These are phyloP conservation scores for Bipolaris bicolor DNA, from an alignment of 2,329 filamentous ascomycete genomes.

Conservation along the genomic window DNA sequence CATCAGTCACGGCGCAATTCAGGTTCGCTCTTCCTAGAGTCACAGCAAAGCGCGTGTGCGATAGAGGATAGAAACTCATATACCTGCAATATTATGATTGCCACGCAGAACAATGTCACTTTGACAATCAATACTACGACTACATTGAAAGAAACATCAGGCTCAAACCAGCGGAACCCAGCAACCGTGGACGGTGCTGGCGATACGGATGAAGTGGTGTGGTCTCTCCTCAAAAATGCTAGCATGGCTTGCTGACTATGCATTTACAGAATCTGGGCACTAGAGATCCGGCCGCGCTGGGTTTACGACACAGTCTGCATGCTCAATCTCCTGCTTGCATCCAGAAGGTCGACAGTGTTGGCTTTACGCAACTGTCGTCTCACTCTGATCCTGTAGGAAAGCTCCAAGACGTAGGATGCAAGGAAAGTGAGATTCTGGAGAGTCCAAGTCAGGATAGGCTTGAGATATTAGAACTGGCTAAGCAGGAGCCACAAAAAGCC, in stretches of 20 bases:
- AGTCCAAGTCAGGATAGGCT: slow-evolving; percentile 5
- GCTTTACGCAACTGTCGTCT: slow-evolving; percentile 1
- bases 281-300: slow-evolving; percentile 5
- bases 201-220: slow-evolving; percentile 10
- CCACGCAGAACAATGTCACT: slow-evolving; percentile 5
- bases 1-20: slow-evolving; percentile 3
- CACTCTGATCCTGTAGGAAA: slow-evolving; percentile 1
- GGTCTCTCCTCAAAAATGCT: slow-evolving; percentile 8
- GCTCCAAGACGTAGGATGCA: slow-evolving; percentile 3
- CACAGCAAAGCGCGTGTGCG: slow-evolving; percentile 6
- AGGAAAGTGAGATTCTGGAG: slow-evolving; percentile 5
- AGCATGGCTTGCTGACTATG: slow-evolving; percentile 9
- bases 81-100: slow-evolving; percentile 2
- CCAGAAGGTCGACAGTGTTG: slow-evolving; percentile 6
- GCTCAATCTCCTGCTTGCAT: slow-evolving; percentile 3
- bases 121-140: slow-evolving; percentile 6
- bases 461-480: slow-evolving; percentile 4
- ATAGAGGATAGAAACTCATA: slow-evolving; percentile 4
- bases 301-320: slow-evolving; percentile 5
- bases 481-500: slow-evolving; percentile 2
- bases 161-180: slow-evolving; percentile 6
- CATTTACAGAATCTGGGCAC: slow-evolving; percentile 5
- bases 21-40: slow-evolving; percentile 7
- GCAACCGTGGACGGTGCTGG: slow-evolving; percentile 7
- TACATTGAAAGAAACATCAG: slow-evolving; percentile 7